Base-by-base conservation (phyloP, 208 protist genomes). In the Wallacemonas sp. region DNA sequence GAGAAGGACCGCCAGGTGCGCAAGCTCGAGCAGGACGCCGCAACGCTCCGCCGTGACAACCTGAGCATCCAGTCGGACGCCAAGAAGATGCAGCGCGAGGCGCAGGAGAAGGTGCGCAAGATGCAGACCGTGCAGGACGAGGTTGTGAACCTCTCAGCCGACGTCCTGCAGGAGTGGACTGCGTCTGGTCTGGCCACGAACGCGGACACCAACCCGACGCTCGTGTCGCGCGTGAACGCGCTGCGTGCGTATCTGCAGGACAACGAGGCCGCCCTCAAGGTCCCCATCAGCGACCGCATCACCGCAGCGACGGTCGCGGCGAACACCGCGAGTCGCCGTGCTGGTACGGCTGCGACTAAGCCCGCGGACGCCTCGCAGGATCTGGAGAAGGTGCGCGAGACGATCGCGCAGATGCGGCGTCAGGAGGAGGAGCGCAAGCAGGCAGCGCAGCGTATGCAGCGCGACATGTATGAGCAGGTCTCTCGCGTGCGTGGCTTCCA, bases 1-100 rank as follows among this genome's bases (percentile, higher is more conserved):
- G 71, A 70, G 43, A 76, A 81, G 55, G 78, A 84, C 26, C 48
- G 61, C 11, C 68, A 78, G 67, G 44, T 52, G 0, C 74, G 67
- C 14, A 49, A 70, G 5, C 17, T 73, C 32, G 79, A 85, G 47
- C 49, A 78, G 14, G 75, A 89, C 27, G 46, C 74, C 2, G 61
- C 58, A 16, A 66, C 61, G 27, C 48, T 80, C 57, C 74, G 74
- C 39, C 58, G 52, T 32, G 74, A 80, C 54, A 80, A 80, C 60
- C 21, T 80, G 26, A 65, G 66, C 57, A 46, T 80, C 26, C 61
- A 69, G 56, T 57, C 55, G 0, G 72, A 78, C 1, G 11, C 52
- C 16, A 55, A 55, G 47, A 55, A 55, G 26, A 55, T 55, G 57
- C 46, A 61, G 0, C 39, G 56, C n/a, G 70, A 41, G 44, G 67